These are phyloP conservation scores for Phytopythium delawarense DNA, from an alignment of 352 stramenopile species.

Conservation along the genomic window DNA sequence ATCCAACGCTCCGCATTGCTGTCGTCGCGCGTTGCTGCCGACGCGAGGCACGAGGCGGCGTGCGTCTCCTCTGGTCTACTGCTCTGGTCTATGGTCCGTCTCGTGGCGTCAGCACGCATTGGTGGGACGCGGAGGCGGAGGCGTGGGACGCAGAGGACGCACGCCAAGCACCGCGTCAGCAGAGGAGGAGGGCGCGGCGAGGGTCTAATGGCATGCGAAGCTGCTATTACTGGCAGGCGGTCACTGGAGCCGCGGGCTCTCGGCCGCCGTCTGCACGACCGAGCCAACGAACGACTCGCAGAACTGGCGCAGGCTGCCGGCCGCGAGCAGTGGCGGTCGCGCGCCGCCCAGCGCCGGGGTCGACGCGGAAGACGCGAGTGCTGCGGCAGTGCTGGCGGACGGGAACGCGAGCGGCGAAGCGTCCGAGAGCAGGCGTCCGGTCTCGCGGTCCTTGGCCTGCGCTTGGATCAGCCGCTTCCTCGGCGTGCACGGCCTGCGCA, in stretches of 20 bases:
- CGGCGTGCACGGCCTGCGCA: slow-evolving; percentile 49
- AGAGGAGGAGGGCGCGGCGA: no score
- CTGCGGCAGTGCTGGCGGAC: neutral
- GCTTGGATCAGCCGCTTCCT: slow-evolving; percentile 59
- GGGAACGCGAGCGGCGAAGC: slow-evolving; percentile 2
- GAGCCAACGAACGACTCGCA: slow-evolving; percentile 39
- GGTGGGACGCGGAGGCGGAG: no score
- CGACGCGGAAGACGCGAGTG: neutral
- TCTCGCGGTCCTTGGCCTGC: slow-evolving; percentile 49
- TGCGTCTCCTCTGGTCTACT: no score
- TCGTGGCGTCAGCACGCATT: no score
- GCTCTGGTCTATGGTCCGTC: no score
- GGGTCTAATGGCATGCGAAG: no score
- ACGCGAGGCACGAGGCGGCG: no score
- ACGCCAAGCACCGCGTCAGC: no score
- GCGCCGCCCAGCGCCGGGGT: neutral
- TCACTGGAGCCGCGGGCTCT: slow-evolving; percentile 1
- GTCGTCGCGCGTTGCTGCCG: no score
- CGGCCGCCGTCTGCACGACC: slow-evolving; percentile 32
- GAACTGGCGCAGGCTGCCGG: slow-evolving; percentile 35
- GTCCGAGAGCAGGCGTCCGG: slow-evolving; percentile 12
- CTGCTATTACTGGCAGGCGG: neutral
- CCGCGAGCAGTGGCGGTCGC: neutral
- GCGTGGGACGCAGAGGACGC: no score
- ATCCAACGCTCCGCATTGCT: no score